These are phyloP conservation scores for Ganoderma resinaceum DNA, from an alignment of 1,284 basidiomycete species.

Conservation along the genomic window DNA sequence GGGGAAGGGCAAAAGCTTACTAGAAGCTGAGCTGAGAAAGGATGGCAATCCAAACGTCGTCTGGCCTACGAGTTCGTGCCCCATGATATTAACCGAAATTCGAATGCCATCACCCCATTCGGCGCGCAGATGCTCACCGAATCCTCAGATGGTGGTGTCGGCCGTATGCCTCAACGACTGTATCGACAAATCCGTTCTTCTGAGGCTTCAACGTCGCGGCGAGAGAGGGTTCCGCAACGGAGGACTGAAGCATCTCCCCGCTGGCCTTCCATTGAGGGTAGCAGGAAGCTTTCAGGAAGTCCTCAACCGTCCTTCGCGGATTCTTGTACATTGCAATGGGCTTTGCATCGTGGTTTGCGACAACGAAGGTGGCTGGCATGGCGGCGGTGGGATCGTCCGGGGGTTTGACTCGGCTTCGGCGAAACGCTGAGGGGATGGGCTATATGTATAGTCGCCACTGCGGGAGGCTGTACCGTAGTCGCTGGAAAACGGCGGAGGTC, in stretches of 20 bases:
- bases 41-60: conserved; percentile 40
- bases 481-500: background rate
- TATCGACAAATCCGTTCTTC: conserved; percentile 2
- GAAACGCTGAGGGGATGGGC: too few relatives aligned
- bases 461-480: too few relatives aligned
- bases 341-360: background rate
- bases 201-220: background rate
- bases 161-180: conserved; percentile 3
- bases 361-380: conserved; percentile 4
- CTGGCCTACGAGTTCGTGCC: conserved; percentile 49
- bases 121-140: background rate
- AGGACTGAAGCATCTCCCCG: conserved; percentile 2
- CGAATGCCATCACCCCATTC: background rate
- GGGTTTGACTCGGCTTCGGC: too few relatives aligned
- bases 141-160: background rate
- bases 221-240: background rate
- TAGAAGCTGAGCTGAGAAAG: conserved; percentile 39
- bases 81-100: too few relatives aligned
- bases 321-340: background rate
- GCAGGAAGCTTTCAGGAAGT: background rate
- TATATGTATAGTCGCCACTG: too few relatives aligned
- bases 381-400: background rate
- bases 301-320: background rate
- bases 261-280: background rate
- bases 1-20: background rate